Conservation (phyloP, 495 filamentous ascomycete species). For the Jackrogersella multiformis region DNA sequence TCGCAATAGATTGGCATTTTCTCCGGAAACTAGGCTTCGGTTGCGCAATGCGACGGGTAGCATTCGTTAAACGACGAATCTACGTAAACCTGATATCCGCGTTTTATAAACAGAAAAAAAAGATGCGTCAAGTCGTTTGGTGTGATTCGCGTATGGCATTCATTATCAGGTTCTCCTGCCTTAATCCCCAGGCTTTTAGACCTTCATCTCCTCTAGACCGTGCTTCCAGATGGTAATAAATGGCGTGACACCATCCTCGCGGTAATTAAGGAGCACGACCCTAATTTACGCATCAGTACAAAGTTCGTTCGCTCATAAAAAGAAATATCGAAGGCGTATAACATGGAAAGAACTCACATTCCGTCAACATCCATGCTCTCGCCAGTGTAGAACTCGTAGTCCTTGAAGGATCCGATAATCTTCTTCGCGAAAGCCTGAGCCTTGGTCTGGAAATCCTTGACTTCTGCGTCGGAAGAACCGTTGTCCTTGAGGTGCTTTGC, state of each 20-base stretch:
- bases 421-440: conserved; percentile 77
- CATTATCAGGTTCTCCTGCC: conserved; percentile 18
- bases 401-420: conserved; percentile 84
- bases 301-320: conserved; percentile 1
- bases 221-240: conserved; percentile 95
- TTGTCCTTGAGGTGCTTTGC: conserved; percentile 71
- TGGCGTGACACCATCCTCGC: conserved; percentile 92
- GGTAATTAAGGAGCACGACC: conserved; percentile 95
- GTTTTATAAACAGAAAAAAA: conserved; percentile 29
- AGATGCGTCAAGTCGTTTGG: conserved; percentile 34
- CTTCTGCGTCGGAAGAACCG: conserved; percentile 66
- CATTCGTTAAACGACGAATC: conserved; percentile 32
- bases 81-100: conserved; percentile 16
- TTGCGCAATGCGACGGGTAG: conserved; percentile 20
- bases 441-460: conserved; percentile 80
- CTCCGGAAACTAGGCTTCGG: conserved; percentile 24
- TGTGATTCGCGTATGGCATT: conserved; percentile 27
- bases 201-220: conserved; percentile 89
- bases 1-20: conserved; percentile 21
- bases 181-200: conserved; percentile 64
- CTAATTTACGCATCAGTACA: conserved; percentile 54
- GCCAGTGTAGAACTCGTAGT: conserved; percentile 94
- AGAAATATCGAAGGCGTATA: too few species aligned
- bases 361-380: conserved; percentile 89
- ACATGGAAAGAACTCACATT: conserved; percentile 67